Base-by-base conservation (phyloP, 2,329 filamentous ascomycete genomes). In the Exophiala lecanii-corni region DNA sequence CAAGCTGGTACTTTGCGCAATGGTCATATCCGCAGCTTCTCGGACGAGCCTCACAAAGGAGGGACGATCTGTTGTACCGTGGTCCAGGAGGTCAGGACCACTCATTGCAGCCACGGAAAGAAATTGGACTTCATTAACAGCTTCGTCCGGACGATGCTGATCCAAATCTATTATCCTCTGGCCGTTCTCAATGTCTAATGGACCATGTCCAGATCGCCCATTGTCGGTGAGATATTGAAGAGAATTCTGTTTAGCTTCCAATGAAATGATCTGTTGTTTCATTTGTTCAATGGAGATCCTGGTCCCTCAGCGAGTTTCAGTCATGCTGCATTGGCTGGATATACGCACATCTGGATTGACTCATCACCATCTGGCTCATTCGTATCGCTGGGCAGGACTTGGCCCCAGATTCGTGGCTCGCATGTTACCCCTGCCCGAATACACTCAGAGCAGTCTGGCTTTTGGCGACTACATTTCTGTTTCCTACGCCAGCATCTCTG, bases 401-500 rank as follows among this genome's bases (percentile, higher is more conserved):
- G 34, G 15, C 38, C 38, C 38, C 38, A 40, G 13, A 33, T 15
- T 31, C 38, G 38, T 17, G 38, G 38, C 4, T 19, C 5, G 16
- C 38, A 40, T 17, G 12, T 12, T 13, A 20, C 38, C 18, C 38
- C 38, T 13, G 38, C 26, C 18, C 28, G 38, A 13, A 12, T 9
- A 16, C 38, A 40, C n/a, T 40, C 38, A 19, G 26, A 5, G 38
- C 38, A 40, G 5, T 32, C 6, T 20, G 38, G 38, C n/a, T 4
- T 31, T 20, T 40, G 38, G 2, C 38, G 38, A 7, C 38, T 26
- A 28, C 38, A 40, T 33, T 40, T 40, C 26, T 40, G 38, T 21
- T 40, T 40, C 33, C 38, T 32, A 10, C 38, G 38, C 38, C 38
- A 40, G 28, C 38, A 40, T 9, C 38, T 31, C 26, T 40, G 25